Percentiles rank a stretch among this genome's conserved stretches.
These are phyloP conservation scores for Claviceps africana DNA, from an alignment of 2,329 filamentous ascomycete species.

Conservation along the genomic window DNA sequence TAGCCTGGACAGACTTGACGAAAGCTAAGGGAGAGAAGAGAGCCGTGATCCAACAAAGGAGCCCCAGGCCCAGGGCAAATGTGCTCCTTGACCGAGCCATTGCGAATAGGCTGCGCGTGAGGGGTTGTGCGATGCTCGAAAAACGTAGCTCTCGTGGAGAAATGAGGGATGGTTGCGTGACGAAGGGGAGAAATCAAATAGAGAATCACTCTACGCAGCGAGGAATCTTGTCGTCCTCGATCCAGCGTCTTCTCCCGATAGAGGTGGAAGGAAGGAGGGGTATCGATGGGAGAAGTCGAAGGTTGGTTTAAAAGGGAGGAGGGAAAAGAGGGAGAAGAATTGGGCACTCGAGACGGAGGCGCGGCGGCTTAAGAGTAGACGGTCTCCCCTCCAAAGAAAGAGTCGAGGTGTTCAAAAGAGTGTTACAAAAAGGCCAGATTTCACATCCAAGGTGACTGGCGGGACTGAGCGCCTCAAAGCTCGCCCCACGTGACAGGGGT, in stretches of 20 bases:
- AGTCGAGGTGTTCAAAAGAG: constrained; percentile 29
- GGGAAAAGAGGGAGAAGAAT: constrained; percentile 12
- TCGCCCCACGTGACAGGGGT: constrained; percentile 19
- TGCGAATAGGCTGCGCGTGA: constrained; percentile 13
- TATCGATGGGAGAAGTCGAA: constrained; percentile 12
- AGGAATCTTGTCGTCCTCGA: constrained; percentile 15
- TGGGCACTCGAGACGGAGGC: constrained; percentile 13
- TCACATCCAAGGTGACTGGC: constrained; percentile 18
- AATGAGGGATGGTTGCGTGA: constrained; percentile 10
- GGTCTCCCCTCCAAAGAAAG: constrained; percentile 16
- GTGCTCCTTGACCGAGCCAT: constrained; percentile 50
- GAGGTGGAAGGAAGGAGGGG: constrained; percentile 8
- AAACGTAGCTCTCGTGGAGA: constrained; percentile 1
- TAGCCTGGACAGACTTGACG: constrained; percentile 59
- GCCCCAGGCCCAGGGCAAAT: constrained; percentile 69
- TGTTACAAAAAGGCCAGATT: constrained; percentile 36
- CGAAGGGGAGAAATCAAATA: constrained; percentile 12
- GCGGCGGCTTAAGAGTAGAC: constrained; percentile 22
- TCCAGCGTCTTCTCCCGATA: constrained; percentile 17
- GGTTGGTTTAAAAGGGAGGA: constrained; percentile 4
- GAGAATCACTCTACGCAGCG: constrained; percentile 14
- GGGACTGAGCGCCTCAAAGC: neutral
- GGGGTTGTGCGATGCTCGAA: constrained; percentile 9
- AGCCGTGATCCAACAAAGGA: constrained; percentile 82
- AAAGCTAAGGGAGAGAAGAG: constrained; percentile 81